Percentiles rank a stretch among this genome's conserved stretches.
Conservation (phyloP, 495 filamentous ascomycete species). For the Lophiostoma macrostomum region DNA sequence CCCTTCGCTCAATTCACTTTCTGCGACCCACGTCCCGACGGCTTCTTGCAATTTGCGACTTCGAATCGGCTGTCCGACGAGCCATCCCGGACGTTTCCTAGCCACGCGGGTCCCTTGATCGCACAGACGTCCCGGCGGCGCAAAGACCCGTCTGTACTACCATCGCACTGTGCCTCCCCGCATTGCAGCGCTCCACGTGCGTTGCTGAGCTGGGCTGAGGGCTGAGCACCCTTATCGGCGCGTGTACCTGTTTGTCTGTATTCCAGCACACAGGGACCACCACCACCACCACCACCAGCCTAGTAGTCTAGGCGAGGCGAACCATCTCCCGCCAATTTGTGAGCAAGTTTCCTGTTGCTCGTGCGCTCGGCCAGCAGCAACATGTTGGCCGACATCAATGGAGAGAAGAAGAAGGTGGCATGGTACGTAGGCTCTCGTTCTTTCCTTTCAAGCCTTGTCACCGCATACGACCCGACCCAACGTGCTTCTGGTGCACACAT, state of each 20-base stretch:
- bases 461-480: too few relatives aligned
- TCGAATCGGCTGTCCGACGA: not conserved
- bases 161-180: constrained; percentile 19
- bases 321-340: constrained; percentile 6
- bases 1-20: not conserved
- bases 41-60: not conserved
- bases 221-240: constrained; percentile 1
- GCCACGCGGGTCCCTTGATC: not conserved
- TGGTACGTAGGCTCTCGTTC: constrained; percentile 25
- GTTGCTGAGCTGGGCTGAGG: not conserved
- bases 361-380: not conserved
- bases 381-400: constrained; percentile 33
- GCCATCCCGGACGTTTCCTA: not conserved
- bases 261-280: constrained; percentile 17
- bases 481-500: too few relatives aligned
- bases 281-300: not conserved
- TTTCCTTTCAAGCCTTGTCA: not conserved
- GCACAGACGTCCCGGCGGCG: not conserved
- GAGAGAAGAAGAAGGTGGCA: constrained; percentile 36
- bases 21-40: not conserved
- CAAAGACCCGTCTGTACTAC: constrained; percentile 3
- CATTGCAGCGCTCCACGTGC: constrained; percentile 11
- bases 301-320: not conserved
- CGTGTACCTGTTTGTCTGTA: constrained; percentile 1
- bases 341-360: constrained; percentile 18